phyloP scores from a whole-genome alignment of 352 stramenopile species.

The Globisporangium paroecandrum region DNA sequence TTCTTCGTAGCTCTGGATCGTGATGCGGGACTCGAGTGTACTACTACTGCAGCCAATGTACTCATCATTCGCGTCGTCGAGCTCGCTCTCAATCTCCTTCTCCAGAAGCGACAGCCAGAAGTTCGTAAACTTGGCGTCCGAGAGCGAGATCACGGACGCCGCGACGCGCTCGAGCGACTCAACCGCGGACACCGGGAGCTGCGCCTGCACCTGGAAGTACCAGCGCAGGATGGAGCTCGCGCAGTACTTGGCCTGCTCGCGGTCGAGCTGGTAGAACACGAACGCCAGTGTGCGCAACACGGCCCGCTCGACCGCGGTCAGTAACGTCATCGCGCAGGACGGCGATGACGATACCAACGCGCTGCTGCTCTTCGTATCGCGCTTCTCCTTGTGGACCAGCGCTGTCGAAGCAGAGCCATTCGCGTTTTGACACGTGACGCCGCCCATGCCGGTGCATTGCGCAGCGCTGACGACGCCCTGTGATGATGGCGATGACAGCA shows the following conservation, averaged over 20 bases:
- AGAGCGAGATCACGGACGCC: conserved; percentile 58
- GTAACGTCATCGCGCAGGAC: conserved; percentile 39
- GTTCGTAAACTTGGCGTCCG: conserved; percentile 55
- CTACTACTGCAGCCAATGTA: background rate
- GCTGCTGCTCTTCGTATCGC: background rate
- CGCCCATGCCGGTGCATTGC: background rate
- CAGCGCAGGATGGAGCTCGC: conserved; percentile 56
- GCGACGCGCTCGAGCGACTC: conserved; percentile 47
- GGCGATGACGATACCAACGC: background rate
- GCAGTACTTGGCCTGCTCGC: conserved; percentile 51
- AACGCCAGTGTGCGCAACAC: conserved; percentile 65
- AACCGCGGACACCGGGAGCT: conserved; percentile 45
- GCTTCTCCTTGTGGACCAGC: background rate
- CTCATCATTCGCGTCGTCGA: conserved; percentile 12
- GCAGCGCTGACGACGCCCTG: background rate
- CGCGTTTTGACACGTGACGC: background rate
- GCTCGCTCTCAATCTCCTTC: conserved; percentile 31
- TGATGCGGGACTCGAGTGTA: conserved; percentile 7
- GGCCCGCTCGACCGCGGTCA: conserved; percentile 55
- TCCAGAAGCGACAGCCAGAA: conserved; percentile 70
- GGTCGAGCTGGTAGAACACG: conserved; percentile 60
- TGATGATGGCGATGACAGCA: background rate
- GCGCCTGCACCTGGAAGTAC: conserved; percentile 59
- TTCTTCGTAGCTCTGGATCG: conserved; percentile 6
- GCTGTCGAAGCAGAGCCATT: background rate